Percentiles rank a stretch among this genome's conserved stretches.
Evolutionary conservation across 1,284 basidiomycete genomes (phyloP).

Genomic region (Naganishia liquefaciens): DNA sequence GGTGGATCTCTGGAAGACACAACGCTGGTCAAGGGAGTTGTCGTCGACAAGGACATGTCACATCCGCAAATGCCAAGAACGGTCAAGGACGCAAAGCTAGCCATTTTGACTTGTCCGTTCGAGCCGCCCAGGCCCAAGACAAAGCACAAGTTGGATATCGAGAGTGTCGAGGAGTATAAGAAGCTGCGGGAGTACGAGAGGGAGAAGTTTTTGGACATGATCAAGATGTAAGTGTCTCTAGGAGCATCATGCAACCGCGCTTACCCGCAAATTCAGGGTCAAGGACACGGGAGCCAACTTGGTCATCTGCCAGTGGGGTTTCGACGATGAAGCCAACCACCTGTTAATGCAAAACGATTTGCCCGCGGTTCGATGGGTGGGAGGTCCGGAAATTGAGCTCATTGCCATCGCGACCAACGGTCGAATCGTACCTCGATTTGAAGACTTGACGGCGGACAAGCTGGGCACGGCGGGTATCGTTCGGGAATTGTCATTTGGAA

Average conservation of each 20-base stretch:
- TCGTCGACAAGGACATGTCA: conserved; percentile 98
- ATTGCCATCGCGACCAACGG: conserved; percentile 99
- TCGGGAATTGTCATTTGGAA: conserved; percentile 91
- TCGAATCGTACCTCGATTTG: conserved; percentile 95
- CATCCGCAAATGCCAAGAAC: conserved; percentile 95
- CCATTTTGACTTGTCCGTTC: conserved; percentile 97
- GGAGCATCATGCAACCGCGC: not conserved
- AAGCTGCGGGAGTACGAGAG: conserved; percentile 93
- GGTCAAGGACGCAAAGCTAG: conserved; percentile 85
- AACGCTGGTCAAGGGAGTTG: conserved; percentile 72
- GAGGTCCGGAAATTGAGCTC: conserved; percentile 97
- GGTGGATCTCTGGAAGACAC: conserved; percentile 96
- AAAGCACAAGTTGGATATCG: conserved; percentile 98
- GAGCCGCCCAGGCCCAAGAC: conserved; percentile 99
- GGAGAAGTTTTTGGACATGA: conserved; percentile 96
- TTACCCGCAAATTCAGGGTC: conserved; percentile 59
- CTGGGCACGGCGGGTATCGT: conserved; percentile 91
- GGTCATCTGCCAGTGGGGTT: conserved; percentile 99
- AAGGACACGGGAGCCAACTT: conserved; percentile 98
- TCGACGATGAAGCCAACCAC: conserved; percentile 99
- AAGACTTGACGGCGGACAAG: conserved; percentile 88
- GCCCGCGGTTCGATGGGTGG: conserved; percentile 98
- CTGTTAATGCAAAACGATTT: conserved; percentile 95
- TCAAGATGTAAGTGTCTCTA: conserved; percentile 60
- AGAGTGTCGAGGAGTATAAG: conserved; percentile 95